A percentile compares a stretch with the other conserved stretches of the same genome.
phyloP scores from a whole-genome alignment of 352 stramenopile genomes.

The Halophytophthora polymorphica region DNA sequence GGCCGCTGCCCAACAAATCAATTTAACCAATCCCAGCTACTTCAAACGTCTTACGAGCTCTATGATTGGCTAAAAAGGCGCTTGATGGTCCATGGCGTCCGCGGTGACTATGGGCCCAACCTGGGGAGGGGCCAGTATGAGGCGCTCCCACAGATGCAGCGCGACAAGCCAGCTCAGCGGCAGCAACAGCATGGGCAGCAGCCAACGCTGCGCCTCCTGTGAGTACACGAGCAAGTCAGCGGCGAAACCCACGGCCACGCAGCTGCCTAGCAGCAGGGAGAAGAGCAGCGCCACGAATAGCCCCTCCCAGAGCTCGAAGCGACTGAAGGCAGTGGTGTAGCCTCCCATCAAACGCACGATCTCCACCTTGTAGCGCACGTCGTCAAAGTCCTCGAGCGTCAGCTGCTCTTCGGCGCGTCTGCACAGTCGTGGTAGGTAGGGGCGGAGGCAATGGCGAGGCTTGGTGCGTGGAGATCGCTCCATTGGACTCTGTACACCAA shows the following conservation, averaged over 20 bases:
- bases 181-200: conserved; percentile 49
- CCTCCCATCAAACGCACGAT: conserved; percentile 31
- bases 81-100: no score
- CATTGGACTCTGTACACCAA: not conserved
- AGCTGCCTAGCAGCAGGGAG: conserved; percentile 27
- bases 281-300: conserved; percentile 27
- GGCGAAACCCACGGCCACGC: conserved; percentile 35
- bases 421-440: conserved; percentile 8
- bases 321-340: conserved; percentile 5
- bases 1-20: no score
- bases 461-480: conserved; percentile 5
- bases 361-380: conserved; percentile 62
- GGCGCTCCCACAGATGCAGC: conserved; percentile 49
- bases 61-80: no score
- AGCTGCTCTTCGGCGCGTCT: conserved; percentile 21
- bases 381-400: conserved; percentile 60
- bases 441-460: conserved; percentile 5
- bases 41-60: no score
- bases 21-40: no score
- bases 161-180: conserved; percentile 40
- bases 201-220: conserved; percentile 26
- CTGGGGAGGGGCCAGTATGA: conserved; percentile 3
- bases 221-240: conserved; percentile 34
- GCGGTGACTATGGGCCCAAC: no score
- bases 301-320: conserved; percentile 27